phyloP scores from a whole-genome alignment of 2,329 filamentous ascomycete genomes.

The Aspergillus novoparasiticus region DNA sequence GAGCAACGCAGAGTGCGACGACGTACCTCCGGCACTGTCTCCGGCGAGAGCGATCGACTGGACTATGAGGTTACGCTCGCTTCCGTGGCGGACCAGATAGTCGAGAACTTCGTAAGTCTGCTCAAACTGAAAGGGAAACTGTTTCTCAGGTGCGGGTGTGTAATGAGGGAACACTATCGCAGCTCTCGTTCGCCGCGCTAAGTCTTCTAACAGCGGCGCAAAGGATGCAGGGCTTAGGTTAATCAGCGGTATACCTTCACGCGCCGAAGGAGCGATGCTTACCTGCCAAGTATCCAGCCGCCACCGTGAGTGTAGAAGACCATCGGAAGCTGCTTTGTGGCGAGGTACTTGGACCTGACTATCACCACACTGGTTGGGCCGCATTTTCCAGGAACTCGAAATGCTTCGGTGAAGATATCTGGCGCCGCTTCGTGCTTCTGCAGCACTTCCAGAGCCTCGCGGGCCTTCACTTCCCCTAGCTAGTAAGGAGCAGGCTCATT shows the following conservation, averaged over 20 bases:
- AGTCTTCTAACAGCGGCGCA: slow-evolving; percentile 14
- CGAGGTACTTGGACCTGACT: background rate
- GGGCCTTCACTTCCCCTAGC: background rate
- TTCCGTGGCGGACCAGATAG: slow-evolving; percentile 2
- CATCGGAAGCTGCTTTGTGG: background rate
- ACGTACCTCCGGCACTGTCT: slow-evolving; percentile 1
- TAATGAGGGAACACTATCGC: slow-evolving; percentile 15
- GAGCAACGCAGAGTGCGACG: background rate
- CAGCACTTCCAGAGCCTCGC: background rate
- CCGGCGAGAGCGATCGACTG: background rate
- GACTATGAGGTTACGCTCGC: background rate
- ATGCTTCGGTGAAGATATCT: background rate
- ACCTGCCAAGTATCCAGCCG: slow-evolving; percentile 18
- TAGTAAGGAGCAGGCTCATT: too few relatives aligned
- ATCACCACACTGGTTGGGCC: background rate
- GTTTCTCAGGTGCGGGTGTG: slow-evolving; percentile 10
- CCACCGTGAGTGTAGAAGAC: slow-evolving; percentile 20
- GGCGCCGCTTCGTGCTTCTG: background rate
- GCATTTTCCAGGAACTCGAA: too few relatives aligned
- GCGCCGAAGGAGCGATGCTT: background rate
- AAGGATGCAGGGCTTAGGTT: background rate
- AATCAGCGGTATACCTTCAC: too few relatives aligned
- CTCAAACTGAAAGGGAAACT: slow-evolving; percentile 16
- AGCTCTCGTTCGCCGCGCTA: slow-evolving; percentile 5
- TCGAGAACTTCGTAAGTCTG: slow-evolving; percentile 11